Percentiles rank a stretch among this genome's conserved stretches.
Conservation (phyloP, 495 filamentous ascomycete species). For the Tuber indicum region DNA sequence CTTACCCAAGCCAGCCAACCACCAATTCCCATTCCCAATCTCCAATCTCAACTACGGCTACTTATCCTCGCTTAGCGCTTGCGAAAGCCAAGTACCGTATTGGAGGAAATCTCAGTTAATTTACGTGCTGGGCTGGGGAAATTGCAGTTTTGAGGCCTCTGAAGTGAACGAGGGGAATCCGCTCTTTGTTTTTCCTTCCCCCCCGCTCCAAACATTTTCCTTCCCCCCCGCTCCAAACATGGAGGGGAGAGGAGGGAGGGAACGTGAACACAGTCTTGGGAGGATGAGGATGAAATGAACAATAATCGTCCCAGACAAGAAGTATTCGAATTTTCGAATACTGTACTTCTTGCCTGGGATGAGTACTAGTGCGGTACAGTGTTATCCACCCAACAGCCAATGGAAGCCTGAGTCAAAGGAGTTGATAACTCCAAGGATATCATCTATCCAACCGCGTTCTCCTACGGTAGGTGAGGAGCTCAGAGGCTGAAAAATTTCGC, state of each 20-base stretch:
- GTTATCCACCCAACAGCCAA: too few relatives aligned
- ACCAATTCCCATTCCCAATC: neutral
- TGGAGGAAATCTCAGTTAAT: neutral
- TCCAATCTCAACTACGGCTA: neutral
- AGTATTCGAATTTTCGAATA: too few relatives aligned
- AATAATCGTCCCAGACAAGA: too few relatives aligned
- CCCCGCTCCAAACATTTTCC: too few relatives aligned
- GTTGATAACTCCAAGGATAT: too few relatives aligned
- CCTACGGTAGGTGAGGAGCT: too few relatives aligned
- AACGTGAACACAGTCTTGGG: neutral
- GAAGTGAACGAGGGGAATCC: neutral
- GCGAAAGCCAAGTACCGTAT: neutral
- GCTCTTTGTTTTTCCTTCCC: neutral
- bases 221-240: neutral
- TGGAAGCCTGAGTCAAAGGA: too few relatives aligned
- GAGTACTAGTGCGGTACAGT: too few relatives aligned
- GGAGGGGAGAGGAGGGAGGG: neutral
- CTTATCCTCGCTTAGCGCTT: neutral
- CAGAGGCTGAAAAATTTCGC: too few relatives aligned
- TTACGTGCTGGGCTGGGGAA: neutral
- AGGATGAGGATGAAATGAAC: neutral
- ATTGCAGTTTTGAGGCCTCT: neutral
- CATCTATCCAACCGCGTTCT: too few relatives aligned
- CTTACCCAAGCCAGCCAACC: neutral
- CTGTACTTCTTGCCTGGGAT: too few relatives aligned